Conservation (phyloP, 257 asterid genomes). For the Jacaranda copaia region DNA sequence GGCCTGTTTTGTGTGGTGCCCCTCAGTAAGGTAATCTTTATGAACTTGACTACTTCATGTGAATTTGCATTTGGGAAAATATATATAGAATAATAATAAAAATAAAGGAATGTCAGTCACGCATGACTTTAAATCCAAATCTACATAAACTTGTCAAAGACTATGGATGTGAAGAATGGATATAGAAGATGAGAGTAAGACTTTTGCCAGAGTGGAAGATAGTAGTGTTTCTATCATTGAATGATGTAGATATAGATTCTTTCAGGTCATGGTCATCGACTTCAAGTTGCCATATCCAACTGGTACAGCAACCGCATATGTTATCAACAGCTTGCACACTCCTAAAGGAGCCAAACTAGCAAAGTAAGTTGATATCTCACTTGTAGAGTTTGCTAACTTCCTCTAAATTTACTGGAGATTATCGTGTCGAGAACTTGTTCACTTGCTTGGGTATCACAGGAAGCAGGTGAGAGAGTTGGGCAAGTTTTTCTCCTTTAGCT, state of each 20-base stretch:
- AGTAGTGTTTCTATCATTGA: neutral
- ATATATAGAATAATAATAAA: no score
- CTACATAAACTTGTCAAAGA: no score
- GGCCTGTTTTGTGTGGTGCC: slow-evolving; percentile 71
- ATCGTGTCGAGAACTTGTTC: no score
- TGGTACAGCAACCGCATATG: slow-evolving; percentile 37
- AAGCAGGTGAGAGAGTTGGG: slow-evolving; percentile 58
- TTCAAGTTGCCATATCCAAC: slow-evolving; percentile 40
- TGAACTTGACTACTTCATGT: no score
- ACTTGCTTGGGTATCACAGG: slow-evolving; percentile 39
- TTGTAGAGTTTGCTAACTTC: neutral
- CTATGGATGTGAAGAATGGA: neutral
- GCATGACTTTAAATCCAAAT: no score
- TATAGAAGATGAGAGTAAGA: no score
- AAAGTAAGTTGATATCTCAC: neutral
- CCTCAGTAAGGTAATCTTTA: slow-evolving; percentile 56
- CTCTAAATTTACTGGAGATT: no score
- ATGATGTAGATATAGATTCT: neutral
- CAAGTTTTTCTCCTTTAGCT: slow-evolving; percentile 71
- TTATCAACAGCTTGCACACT: slow-evolving; percentile 40
- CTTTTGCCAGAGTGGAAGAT: no score
- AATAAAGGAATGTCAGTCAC: no score
- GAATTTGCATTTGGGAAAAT: no score
- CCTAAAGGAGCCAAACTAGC: slow-evolving; percentile 39
- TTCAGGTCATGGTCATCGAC: slow-evolving; percentile 32